Percentiles rank a stretch among this genome's conserved stretches.
Conservation (phyloP, 768 basidiomycete species). For the Russula sp. region DNA sequence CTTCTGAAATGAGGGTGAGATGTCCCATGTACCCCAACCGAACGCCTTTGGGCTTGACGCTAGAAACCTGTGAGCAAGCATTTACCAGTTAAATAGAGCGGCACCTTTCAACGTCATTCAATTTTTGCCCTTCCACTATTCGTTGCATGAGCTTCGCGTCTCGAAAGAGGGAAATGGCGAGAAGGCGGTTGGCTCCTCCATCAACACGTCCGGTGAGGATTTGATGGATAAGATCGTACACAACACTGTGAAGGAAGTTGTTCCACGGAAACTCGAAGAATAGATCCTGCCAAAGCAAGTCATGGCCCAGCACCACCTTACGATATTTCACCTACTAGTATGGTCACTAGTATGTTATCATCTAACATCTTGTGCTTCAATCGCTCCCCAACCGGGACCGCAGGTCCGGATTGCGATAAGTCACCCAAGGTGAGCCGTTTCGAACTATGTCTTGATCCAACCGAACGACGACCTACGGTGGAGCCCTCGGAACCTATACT, state of each 20-base stretch:
- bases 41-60: conserved; percentile 69
- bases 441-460: conserved; percentile 55
- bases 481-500: conserved; percentile 29
- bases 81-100: conserved; percentile 26
- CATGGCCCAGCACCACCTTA: conserved; percentile 12
- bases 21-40: conserved; percentile 97
- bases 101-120: conserved; percentile 75
- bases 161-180: conserved; percentile 81
- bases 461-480: conserved; percentile 37
- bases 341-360: conserved; percentile 63
- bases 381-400: conserved; percentile 65
- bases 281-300: conserved; percentile 57
- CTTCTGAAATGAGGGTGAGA: conserved; percentile 90
- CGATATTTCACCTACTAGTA: conserved; percentile 60
- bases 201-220: conserved; percentile 87
- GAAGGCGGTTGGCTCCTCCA: conserved; percentile 76
- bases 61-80: conserved; percentile 35
- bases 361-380: conserved; percentile 80
- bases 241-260: conserved; percentile 94
- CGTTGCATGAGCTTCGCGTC: conserved; percentile 80
- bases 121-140: conserved; percentile 81
- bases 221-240: conserved; percentile 95
- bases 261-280: conserved; percentile 98
- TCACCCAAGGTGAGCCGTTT: conserved; percentile 44
- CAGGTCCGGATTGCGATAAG: conserved; percentile 37